Percentiles rank a stretch among this genome's conserved stretches.
These are phyloP conservation scores for Candida boleticola DNA, from an alignment of 805 yeast species.

Conservation along the genomic window DNA sequence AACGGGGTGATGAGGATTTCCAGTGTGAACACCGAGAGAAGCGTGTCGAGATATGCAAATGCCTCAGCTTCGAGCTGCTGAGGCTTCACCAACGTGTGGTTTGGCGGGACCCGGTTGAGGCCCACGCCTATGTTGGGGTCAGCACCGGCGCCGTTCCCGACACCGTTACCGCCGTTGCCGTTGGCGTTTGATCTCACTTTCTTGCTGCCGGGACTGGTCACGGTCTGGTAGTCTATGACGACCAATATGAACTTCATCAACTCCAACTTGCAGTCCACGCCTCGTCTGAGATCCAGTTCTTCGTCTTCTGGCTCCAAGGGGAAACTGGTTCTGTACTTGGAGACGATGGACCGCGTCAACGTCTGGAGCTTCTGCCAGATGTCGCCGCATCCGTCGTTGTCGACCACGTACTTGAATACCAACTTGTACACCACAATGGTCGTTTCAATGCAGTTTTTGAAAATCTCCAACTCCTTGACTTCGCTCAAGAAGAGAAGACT, in stretches of 20 bases:
- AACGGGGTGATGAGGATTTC: conserved; percentile 54
- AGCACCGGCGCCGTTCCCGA: conserved; percentile 9
- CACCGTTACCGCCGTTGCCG: neutral
- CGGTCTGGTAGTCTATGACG: conserved; percentile 44
- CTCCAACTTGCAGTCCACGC: conserved; percentile 62
- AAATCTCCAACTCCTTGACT: conserved; percentile 28
- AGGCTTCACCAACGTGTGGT: conserved; percentile 65
- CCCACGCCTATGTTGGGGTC: conserved; percentile 36
- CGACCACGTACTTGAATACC: conserved; percentile 44
- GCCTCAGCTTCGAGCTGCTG: conserved; percentile 64
- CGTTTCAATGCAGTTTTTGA: conserved; percentile 32
- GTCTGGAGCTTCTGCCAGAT: conserved; percentile 56
- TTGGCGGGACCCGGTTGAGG: conserved; percentile 46
- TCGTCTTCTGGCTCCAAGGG: conserved; percentile 51
- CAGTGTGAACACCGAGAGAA: conserved; percentile 55
- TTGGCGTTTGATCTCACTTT: neutral
- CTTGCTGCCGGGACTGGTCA: conserved; percentile 30
- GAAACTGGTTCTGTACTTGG: conserved; percentile 55
- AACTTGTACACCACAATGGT: conserved; percentile 41
- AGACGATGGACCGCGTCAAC: conserved; percentile 58
- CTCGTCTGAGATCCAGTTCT: conserved; percentile 50
- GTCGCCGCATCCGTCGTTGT: conserved; percentile 43
- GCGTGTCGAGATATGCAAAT: conserved; percentile 60
- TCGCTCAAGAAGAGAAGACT: conserved; percentile 26
- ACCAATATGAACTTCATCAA: conserved; percentile 64